Conservation (phyloP, 768 basidiomycete species). For the Polyporus arcularius region DNA sequence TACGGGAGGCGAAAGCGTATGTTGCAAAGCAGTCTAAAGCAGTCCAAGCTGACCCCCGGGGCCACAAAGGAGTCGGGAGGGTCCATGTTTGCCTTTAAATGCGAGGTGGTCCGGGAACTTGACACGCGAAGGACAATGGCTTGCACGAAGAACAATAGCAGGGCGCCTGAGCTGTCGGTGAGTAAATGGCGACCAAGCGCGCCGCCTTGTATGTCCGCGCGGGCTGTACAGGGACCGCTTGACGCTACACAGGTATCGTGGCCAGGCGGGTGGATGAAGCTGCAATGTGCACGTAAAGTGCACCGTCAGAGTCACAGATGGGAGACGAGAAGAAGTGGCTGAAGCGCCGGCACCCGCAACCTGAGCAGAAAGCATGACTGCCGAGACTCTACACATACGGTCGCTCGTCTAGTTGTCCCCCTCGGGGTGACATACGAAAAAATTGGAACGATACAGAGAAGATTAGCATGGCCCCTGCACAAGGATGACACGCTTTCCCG, state of each 20-base stretch:
- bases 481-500: constrained; percentile 99
- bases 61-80: constrained; percentile 13
- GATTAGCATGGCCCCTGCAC: constrained; percentile 99
- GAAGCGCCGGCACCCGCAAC: no score
- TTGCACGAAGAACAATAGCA: constrained; percentile 17
- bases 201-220: not conserved
- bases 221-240: not conserved
- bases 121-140: constrained; percentile 17
- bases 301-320: no score
- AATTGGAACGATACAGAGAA: constrained; percentile 99
- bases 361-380: no score
- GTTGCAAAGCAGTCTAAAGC: constrained; percentile 17
- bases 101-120: not conserved
- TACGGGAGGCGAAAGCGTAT: constrained; percentile 6
- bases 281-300: no score
- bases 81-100: constrained; percentile 12
- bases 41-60: constrained; percentile 23
- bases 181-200: constrained; percentile 12
- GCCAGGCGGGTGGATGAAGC: no score
- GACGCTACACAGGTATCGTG: no score
- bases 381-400: no score
- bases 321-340: no score
- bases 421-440: constrained; percentile 96
- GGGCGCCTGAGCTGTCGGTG: constrained; percentile 6
- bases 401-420: constrained; percentile 50